Evolutionary conservation across 1,139 yeast species (phyloP).

Genomic region (Geotrichum carabidarum): DNA sequence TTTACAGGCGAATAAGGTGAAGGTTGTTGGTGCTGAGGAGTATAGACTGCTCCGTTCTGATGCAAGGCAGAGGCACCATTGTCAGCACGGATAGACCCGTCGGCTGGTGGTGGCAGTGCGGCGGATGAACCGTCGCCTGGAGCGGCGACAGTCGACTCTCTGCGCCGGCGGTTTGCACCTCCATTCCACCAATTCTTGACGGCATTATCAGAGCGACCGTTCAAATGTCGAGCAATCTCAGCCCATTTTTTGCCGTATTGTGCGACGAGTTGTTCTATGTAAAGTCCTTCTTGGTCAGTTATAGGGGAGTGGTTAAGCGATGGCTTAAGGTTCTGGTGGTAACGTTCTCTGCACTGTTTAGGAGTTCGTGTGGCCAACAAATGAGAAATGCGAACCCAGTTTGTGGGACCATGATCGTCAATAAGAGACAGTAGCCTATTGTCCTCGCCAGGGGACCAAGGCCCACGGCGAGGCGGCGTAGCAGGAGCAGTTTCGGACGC

Average conservation of each 20-base stretch:
- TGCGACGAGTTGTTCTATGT: constrained; percentile 72
- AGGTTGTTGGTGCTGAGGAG: constrained; percentile 13
- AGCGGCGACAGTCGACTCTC: constrained; percentile 40
- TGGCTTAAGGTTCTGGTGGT: constrained; percentile 88
- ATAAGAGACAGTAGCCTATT: constrained; percentile 65
- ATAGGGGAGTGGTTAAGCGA: constrained; percentile 76
- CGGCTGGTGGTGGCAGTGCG: constrained; percentile 9
- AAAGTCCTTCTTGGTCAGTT: constrained; percentile 74
- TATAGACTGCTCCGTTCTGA: not conserved
- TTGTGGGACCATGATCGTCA: constrained; percentile 70
- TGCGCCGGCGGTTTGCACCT: constrained; percentile 72
- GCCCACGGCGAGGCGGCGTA: constrained; percentile 52
- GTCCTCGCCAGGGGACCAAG: constrained; percentile 89
- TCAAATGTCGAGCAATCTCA: constrained; percentile 80
- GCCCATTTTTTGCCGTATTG: constrained; percentile 92
- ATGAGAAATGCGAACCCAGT: constrained; percentile 84
- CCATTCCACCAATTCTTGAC: constrained; percentile 98
- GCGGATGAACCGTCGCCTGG: constrained; percentile 18
- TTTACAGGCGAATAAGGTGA: constrained; percentile 3
- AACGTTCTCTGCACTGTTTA: constrained; percentile 87
- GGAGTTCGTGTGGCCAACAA: constrained; percentile 75
- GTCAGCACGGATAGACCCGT: not conserved
- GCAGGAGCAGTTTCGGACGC: constrained; percentile 8
- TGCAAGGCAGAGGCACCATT: not conserved
- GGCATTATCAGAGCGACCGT: constrained; percentile 85